Conservation (phyloP, 129 eudicot species). For the Flaveria trinervia region DNA sequence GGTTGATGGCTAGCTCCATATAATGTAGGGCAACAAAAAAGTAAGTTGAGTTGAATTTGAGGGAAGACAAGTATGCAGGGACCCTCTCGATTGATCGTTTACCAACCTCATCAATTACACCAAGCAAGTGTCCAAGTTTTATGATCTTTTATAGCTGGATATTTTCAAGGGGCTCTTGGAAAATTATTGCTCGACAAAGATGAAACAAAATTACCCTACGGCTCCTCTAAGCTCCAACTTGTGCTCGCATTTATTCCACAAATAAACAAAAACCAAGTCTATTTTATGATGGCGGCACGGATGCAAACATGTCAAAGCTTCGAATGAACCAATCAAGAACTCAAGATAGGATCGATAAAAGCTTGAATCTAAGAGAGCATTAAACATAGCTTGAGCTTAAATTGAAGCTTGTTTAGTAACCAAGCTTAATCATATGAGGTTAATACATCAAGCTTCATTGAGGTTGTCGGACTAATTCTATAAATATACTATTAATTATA, state of each 20-base stretch:
- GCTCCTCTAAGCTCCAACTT: not conserved
- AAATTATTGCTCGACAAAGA: not conserved
- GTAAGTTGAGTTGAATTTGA: not conserved
- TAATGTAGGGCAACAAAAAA: not conserved
- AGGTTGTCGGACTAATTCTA: not conserved
- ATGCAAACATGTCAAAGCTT: no score
- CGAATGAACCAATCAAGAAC: no score
- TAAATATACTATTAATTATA: no score
- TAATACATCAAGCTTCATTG: not conserved
- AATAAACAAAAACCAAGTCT: not conserved
- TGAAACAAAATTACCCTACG: not conserved
- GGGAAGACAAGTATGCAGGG: slow-evolving; percentile 10
- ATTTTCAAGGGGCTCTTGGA: not conserved
- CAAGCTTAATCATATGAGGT: not conserved
- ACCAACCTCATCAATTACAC: slow-evolving; percentile 7
- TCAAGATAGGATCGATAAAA: no score
- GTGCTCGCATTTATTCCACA: not conserved
- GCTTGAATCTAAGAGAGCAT: no score
- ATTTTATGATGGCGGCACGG: no score
- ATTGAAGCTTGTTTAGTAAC: no score
- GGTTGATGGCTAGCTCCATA: not conserved
- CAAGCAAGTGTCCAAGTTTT: not conserved
- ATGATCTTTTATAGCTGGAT: not conserved
- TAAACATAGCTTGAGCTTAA: no score
- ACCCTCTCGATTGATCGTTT: not conserved